Evolutionary conservation across 192 early-diverging fungal genomes (phyloP).

Genomic region (Backusella macrospora): DNA sequence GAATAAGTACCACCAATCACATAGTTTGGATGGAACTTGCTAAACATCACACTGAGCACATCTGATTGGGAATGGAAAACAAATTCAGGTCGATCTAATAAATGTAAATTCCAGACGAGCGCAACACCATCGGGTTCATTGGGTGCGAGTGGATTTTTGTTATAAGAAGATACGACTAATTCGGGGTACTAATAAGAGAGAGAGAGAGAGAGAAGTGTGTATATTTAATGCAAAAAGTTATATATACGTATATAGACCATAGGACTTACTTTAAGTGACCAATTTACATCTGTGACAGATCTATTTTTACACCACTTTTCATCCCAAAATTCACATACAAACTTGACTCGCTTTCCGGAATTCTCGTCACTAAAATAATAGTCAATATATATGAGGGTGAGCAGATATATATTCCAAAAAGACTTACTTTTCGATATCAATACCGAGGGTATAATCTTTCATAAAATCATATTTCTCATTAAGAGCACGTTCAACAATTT

Average conservation of each 20-base stretch:
- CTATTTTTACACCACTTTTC: slow-evolving; percentile 86
- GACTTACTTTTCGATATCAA: slow-evolving; percentile 56
- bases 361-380: slow-evolving; percentile 56
- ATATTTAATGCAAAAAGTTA: not conserved
- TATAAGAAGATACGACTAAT: slow-evolving; percentile 87
- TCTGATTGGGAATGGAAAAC: slow-evolving; percentile 92
- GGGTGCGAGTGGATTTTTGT: slow-evolving; percentile 82
- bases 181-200: slow-evolving; percentile 72
- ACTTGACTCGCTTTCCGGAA: slow-evolving; percentile 71
- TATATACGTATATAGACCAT: not conserved
- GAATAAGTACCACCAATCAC: slow-evolving; percentile 97
- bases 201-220: not conserved
- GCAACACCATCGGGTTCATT: slow-evolving; percentile 96
- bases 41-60: slow-evolving; percentile 86
- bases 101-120: slow-evolving; percentile 90
- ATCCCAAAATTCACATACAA: slow-evolving; percentile 72
- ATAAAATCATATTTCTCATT: slow-evolving; percentile 89
- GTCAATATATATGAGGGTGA: not conserved
- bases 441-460: slow-evolving; percentile 86
- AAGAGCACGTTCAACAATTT: slow-evolving; percentile 88
- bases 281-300: slow-evolving; percentile 90
- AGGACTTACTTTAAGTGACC: slow-evolving; percentile 76
- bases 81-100: slow-evolving; percentile 91
- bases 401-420: not conserved
- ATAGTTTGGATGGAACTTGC: slow-evolving; percentile 90